A percentile compares a stretch with the other conserved stretches of the same genome.
Evolutionary conservation across 768 basidiomycete genomes (phyloP).

Genomic region (Gelatoporia subvermispora): DNA sequence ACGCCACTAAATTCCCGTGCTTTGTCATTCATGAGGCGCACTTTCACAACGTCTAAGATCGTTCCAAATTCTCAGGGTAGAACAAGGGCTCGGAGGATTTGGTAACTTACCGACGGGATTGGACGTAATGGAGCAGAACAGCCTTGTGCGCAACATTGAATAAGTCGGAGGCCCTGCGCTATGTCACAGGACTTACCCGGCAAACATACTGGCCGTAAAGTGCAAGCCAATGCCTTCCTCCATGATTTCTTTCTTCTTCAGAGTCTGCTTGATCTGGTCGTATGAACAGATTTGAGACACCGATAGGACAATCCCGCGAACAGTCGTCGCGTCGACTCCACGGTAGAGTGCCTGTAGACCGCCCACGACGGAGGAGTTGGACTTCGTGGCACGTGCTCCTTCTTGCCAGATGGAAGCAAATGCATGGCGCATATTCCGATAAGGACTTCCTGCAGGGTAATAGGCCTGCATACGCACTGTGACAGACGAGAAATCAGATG

Average conservation of each 20-base stretch:
- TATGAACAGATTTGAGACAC: slow-evolving; percentile 33
- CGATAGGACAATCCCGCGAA: slow-evolving; percentile 29
- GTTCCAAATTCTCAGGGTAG: slow-evolving; percentile 11
- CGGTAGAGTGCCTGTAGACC: slow-evolving; percentile 28
- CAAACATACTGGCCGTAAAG: slow-evolving; percentile 28
- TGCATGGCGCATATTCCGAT: slow-evolving; percentile 27
- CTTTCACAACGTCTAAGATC: slow-evolving; percentile 32
- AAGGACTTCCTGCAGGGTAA: slow-evolving; percentile 30
- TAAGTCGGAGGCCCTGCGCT: background rate
- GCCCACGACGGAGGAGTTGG: slow-evolving; percentile 7
- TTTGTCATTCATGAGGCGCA: slow-evolving; percentile 35
- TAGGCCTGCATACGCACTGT: slow-evolving; percentile 34
- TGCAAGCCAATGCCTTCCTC: slow-evolving; percentile 30
- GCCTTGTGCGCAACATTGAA: slow-evolving; percentile 5
- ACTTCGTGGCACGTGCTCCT: slow-evolving; percentile 12
- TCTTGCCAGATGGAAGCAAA: slow-evolving; percentile 27
- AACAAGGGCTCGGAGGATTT: background rate
- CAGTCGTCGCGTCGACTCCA: slow-evolving; percentile 29
- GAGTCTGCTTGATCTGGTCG: slow-evolving; percentile 30
- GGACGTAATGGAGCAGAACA: slow-evolving; percentile 32
- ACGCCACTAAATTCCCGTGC: slow-evolving; percentile 23
- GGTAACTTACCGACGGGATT: slow-evolving; percentile 28
- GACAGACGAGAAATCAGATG: background rate
- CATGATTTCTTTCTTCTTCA: slow-evolving; percentile 27
- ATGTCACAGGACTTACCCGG: slow-evolving; percentile 19